phyloP scores from a whole-genome alignment of 345 rosid genomes.

The Litchi chinensis region DNA sequence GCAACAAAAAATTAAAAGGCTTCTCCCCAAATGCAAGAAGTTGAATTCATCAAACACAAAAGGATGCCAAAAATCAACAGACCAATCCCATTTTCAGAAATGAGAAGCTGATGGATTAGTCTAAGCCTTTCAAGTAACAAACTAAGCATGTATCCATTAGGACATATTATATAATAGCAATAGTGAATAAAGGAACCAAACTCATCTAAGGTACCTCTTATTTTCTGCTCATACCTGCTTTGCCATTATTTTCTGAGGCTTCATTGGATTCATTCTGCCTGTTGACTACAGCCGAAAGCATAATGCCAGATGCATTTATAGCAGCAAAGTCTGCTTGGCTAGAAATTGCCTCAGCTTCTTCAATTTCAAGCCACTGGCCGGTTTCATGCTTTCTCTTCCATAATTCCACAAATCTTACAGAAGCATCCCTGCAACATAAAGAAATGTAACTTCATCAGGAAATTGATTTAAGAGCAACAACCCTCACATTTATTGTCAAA shows the following conservation, averaged over 20 bases:
- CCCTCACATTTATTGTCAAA: constrained; percentile 3
- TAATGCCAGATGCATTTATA: constrained; percentile 64
- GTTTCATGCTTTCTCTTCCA: constrained; percentile 97
- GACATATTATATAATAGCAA: neutral
- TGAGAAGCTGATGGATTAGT: neutral
- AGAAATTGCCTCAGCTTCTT: constrained; percentile 67
- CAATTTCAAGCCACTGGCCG: constrained; percentile 93
- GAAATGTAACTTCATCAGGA: constrained; percentile 16
- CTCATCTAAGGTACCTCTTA: neutral
- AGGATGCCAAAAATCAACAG: constrained; percentile 5
- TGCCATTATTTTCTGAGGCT: constrained; percentile 53
- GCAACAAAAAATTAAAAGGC: neutral
- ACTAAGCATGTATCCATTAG: neutral
- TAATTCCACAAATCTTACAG: constrained; percentile 66
- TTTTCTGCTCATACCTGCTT: constrained; percentile 42
- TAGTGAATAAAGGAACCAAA: neutral
- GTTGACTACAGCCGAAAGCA: constrained; percentile 55
- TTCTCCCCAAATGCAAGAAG: neutral
- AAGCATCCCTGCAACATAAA: constrained; percentile 78
- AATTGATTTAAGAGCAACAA: constrained; percentile 11
- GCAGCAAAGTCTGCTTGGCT: constrained; percentile 56
- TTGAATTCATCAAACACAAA: neutral
- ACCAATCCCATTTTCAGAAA: neutral
- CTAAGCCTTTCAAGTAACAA: neutral
- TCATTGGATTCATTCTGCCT: constrained; percentile 47